Conservation (phyloP, 352 stramenopile species). For the Phytophthora pluvialis region DNA sequence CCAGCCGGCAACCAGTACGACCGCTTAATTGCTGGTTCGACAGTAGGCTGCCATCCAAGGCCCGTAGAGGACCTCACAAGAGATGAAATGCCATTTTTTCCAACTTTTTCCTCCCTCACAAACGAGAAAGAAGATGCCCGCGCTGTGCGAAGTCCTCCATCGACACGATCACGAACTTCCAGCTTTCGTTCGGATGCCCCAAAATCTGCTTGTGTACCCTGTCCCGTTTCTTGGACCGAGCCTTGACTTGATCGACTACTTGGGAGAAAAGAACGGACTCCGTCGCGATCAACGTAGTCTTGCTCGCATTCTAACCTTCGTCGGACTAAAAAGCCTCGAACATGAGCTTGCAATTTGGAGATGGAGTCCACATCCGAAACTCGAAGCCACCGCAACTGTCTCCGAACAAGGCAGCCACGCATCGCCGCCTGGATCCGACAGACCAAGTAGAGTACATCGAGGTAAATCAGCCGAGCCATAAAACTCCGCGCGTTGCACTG, state of each 20-base stretch:
- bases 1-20: constrained; percentile 79
- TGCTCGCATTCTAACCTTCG: constrained; percentile 10
- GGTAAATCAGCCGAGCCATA: constrained; percentile 79
- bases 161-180: background rate
- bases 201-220: constrained; percentile 12
- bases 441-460: constrained; percentile 82
- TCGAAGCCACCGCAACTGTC: constrained; percentile 56
- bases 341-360: constrained; percentile 52
- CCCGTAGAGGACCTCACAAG: constrained; percentile 30
- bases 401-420: constrained; percentile 69
- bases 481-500: constrained; percentile 60
- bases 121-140: constrained; percentile 24
- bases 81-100: constrained; percentile 10
- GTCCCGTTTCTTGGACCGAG: constrained; percentile 1
- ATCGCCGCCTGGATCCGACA: constrained; percentile 77
- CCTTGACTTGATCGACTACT: constrained; percentile 3
- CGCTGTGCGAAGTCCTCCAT: background rate
- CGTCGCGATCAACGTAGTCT: background rate
- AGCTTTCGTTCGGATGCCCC: background rate
- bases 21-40: constrained; percentile 50
- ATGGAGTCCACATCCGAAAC: constrained; percentile 54
- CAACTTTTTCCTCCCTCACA: constrained; percentile 1
- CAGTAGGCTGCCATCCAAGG: constrained; percentile 17
- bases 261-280: background rate
- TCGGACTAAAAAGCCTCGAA: constrained; percentile 44